These are phyloP conservation scores for Ascochyta pisi DNA, from an alignment of 2,329 filamentous ascomycete genomes.

Conservation along the genomic window DNA sequence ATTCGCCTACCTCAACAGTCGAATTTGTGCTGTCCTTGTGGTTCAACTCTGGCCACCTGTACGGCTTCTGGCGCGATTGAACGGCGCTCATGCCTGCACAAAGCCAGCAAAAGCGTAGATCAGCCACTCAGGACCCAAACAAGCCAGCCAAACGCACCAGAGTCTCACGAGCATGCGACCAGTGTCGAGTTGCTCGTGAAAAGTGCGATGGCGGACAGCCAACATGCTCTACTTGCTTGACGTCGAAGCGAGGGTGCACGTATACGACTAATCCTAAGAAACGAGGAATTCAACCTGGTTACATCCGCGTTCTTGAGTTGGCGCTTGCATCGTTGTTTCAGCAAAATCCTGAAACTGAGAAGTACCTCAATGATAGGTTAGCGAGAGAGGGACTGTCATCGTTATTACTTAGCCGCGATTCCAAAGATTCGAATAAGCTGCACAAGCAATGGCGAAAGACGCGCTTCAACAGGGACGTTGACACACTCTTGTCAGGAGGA, in stretches of 20 bases:
- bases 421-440: constrained; percentile 62
- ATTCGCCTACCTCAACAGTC: background rate
- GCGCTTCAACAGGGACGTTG: constrained; percentile 67
- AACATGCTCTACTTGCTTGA: constrained; percentile 69
- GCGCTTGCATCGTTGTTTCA: constrained; percentile 72
- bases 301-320: constrained; percentile 75
- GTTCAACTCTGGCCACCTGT: background rate
- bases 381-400: constrained; percentile 56
- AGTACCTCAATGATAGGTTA: constrained; percentile 63
- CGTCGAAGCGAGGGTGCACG: constrained; percentile 69
- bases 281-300: constrained; percentile 79
- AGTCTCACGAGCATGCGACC: constrained; percentile 73
- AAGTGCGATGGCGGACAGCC: constrained; percentile 76
- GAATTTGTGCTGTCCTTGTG: background rate
- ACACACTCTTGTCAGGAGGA: constrained; percentile 64
- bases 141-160: constrained; percentile 61
- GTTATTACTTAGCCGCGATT: constrained; percentile 61
- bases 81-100: constrained; percentile 36
- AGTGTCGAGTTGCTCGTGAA: constrained; percentile 70
- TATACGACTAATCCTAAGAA: constrained; percentile 78
- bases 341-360: constrained; percentile 66
- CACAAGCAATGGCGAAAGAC: constrained; percentile 70
- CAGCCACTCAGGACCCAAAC: constrained; percentile 26
- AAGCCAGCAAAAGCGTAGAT: constrained; percentile 35
- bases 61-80: background rate